Evolutionary conservation across 495 filamentous ascomycete species (phyloP).

Genomic region (Talaromyces wortmannii): DNA sequence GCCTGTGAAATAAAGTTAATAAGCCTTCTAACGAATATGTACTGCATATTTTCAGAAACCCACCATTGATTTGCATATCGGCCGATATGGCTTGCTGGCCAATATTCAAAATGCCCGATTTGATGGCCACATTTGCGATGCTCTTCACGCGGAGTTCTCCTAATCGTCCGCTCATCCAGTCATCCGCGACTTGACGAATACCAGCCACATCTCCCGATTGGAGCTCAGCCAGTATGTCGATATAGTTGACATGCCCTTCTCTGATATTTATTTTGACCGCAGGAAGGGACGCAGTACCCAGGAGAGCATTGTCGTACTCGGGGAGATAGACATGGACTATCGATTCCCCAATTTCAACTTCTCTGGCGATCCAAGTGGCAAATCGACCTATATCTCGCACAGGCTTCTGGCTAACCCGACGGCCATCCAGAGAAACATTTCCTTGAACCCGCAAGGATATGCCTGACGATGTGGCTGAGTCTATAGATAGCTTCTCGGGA

Average conservation of each 20-base stretch:
- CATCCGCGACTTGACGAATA: constrained; percentile 72
- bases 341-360: constrained; percentile 63
- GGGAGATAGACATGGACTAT: constrained; percentile 74
- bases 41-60: constrained; percentile 39
- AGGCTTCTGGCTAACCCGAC: constrained; percentile 58
- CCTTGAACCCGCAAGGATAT: constrained; percentile 73
- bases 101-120: constrained; percentile 69
- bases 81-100: constrained; percentile 67
- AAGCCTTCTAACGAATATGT: constrained; percentile 10
- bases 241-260: constrained; percentile 64
- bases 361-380: constrained; percentile 72
- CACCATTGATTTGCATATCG: constrained; percentile 73
- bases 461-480: constrained; percentile 71
- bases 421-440: constrained; percentile 70
- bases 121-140: constrained; percentile 60
- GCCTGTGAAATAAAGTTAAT: constrained; percentile 21
- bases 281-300: constrained; percentile 72
- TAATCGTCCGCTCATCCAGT: constrained; percentile 78
- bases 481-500: constrained; percentile 73
- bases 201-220: constrained; percentile 69
- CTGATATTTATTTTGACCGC: constrained; percentile 64
- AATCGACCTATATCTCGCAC: constrained; percentile 69
- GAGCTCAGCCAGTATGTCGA: constrained; percentile 75
- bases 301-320: constrained; percentile 68
- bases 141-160: constrained; percentile 60